Conservation (phyloP, 805 yeast species). For the Spathaspora arborariae region DNA sequence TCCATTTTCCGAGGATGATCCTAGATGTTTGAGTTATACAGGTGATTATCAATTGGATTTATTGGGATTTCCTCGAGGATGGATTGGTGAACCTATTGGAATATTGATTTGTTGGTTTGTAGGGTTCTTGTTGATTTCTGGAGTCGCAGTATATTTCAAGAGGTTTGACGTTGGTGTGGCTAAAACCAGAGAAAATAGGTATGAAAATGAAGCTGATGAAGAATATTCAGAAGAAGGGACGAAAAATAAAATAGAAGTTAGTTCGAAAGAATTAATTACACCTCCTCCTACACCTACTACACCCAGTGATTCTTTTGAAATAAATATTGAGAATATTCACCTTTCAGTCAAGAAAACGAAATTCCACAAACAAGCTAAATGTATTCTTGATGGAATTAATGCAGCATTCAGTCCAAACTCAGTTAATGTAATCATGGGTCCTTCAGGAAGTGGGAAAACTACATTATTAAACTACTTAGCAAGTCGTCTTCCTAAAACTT, state of each 20-base stretch:
- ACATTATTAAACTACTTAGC: slow-evolving; percentile 43
- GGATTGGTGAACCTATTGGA: slow-evolving; percentile 65
- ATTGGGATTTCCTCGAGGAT: slow-evolving; percentile 59
- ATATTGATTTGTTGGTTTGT: slow-evolving; percentile 56
- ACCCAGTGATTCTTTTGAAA: slow-evolving; percentile 11
- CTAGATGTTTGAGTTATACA: slow-evolving; percentile 38
- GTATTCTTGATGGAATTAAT: slow-evolving; percentile 21
- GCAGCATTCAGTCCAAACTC: slow-evolving; percentile 29
- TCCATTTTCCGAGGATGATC: slow-evolving; percentile 22
- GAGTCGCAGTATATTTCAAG: slow-evolving; percentile 42
- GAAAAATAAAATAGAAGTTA: background rate
- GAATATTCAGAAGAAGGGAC: no score
- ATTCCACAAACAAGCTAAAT: slow-evolving; percentile 6
- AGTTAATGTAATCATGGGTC: slow-evolving; percentile 45
- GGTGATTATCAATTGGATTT: slow-evolving; percentile 52
- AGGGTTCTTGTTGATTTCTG: slow-evolving; percentile 50
- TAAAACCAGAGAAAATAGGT: slow-evolving; percentile 30
- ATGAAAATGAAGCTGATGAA: slow-evolving; percentile 9
- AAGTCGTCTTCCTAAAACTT: slow-evolving; percentile 37
- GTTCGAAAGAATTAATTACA: background rate
- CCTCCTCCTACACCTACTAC: background rate
- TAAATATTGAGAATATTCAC: slow-evolving; percentile 21
- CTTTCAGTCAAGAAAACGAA: slow-evolving; percentile 41
- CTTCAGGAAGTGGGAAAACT: slow-evolving; percentile 44
- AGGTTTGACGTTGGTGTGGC: slow-evolving; percentile 54